A percentile compares a stretch with the other conserved stretches of the same genome.
Evolutionary conservation across 2,329 filamentous ascomycete genomes (phyloP).

Genomic region (Aspergillus latus): DNA sequence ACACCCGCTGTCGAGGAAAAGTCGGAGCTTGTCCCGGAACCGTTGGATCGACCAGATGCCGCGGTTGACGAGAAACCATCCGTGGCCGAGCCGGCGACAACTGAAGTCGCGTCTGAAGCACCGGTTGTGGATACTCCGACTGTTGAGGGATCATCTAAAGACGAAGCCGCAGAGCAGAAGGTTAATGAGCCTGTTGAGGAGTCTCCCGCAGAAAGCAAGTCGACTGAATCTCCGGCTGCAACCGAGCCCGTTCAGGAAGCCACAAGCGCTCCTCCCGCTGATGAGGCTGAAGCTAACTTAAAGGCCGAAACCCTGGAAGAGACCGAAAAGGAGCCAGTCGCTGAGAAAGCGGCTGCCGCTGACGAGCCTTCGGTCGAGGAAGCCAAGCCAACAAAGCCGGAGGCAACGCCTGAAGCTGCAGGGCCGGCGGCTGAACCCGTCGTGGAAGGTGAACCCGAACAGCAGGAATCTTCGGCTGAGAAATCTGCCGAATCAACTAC

Average conservation of each 20-base stretch:
- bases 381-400: neutral
- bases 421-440: neutral
- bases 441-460: neutral
- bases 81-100: conserved; percentile 4
- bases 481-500: neutral
- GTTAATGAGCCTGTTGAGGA: conserved; percentile 6
- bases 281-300: neutral
- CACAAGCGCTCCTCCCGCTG: neutral
- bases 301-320: conserved; percentile 5
- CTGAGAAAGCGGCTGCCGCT: neutral
- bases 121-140: conserved; percentile 1
- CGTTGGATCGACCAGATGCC: neutral
- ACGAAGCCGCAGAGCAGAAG: neutral
- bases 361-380: neutral
- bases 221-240: neutral
- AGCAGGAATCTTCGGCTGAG: neutral
- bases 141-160: conserved; percentile 1
- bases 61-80: conserved; percentile 9
- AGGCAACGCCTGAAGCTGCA: neutral
- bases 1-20: conserved; percentile 7
- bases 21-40: conserved; percentile 9
- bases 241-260: conserved; percentile 1
- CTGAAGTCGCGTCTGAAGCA: conserved; percentile 1
- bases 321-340: neutral
- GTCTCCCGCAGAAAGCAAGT: neutral